phyloP scores from a whole-genome alignment of 495 filamentous ascomycete genomes.

The Penicillium coprophilum region DNA sequence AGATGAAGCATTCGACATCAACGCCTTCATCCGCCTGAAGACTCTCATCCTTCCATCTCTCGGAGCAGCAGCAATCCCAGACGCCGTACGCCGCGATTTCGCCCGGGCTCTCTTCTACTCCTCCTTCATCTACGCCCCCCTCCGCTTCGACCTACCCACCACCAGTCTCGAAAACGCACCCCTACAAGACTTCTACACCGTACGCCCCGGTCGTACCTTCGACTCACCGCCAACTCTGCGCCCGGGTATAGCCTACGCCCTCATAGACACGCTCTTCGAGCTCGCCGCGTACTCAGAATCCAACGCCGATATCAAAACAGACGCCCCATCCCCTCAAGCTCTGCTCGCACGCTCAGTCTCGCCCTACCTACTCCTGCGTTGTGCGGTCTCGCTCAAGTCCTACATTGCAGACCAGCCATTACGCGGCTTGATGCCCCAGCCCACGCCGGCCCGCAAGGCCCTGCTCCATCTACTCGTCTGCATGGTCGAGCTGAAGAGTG shows the following conservation, averaged over 20 bases:
- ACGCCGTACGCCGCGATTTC: conserved; percentile 67
- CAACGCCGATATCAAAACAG: conserved; percentile 8
- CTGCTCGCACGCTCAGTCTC: conserved; percentile 73
- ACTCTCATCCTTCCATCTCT: conserved; percentile 73
- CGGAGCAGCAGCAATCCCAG: conserved; percentile 61
- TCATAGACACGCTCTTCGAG: conserved; percentile 76
- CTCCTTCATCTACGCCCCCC: conserved; percentile 74
- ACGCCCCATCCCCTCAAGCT: conserved; percentile 35
- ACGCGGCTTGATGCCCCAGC: conserved; percentile 88
- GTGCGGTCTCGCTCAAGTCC: conserved; percentile 71
- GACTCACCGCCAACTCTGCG: conserved; percentile 64
- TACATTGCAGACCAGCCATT: conserved; percentile 93
- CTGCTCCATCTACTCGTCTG: conserved; percentile 66
- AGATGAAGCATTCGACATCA: conserved; percentile 76
- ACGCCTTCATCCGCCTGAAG: conserved; percentile 65
- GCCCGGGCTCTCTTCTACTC: conserved; percentile 74
- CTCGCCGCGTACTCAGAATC: conserved; percentile 56
- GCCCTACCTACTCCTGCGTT: conserved; percentile 81
- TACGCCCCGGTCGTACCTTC: conserved; percentile 68
- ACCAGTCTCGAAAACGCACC: conserved; percentile 49
- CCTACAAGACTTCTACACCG: conserved; percentile 61
- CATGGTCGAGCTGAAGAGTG: conserved; percentile 64
- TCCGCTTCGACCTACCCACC: conserved; percentile 60
- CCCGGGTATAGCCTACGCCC: conserved; percentile 71
- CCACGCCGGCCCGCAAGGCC: conserved; percentile 74